phyloP scores from a whole-genome alignment of 2,329 filamentous ascomycete genomes.

The Dactylella cylindrospora region DNA sequence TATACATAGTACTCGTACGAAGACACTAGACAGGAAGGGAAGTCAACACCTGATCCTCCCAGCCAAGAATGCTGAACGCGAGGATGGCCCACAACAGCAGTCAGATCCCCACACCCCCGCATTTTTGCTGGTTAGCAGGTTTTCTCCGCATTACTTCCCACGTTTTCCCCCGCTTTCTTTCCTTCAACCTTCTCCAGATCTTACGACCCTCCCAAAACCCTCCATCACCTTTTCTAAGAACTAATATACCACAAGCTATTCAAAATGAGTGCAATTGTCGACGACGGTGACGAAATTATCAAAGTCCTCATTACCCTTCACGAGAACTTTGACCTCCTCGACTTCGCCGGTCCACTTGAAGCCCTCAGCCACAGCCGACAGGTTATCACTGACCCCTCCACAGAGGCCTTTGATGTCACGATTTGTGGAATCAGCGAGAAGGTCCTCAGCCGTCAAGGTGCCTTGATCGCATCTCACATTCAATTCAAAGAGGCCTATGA shows the following conservation, averaged over 20 bases:
- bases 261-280: conserved; percentile 42
- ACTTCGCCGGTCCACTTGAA: conserved; percentile 62
- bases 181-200: background rate
- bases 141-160: conserved; percentile 28
- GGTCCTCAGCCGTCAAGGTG: conserved; percentile 63
- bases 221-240: conserved; percentile 50
- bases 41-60: too few species aligned
- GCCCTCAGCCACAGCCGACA: conserved; percentile 60
- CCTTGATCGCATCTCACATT: conserved; percentile 72
- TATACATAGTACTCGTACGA: too few species aligned
- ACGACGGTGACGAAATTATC: conserved; percentile 51
- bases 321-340: conserved; percentile 60
- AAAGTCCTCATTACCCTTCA: conserved; percentile 64
- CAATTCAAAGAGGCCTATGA: conserved; percentile 76
- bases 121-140: conserved; percentile 20
- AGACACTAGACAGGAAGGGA: too few species aligned
- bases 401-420: conserved; percentile 60
- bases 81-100: too few species aligned
- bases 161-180: conserved; percentile 8
- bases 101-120: too few species aligned
- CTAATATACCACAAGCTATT: conserved; percentile 48
- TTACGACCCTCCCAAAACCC: conserved; percentile 14
- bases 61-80: too few species aligned
- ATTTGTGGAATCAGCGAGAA: conserved; percentile 56
- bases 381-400: conserved; percentile 57